Conservation (phyloP, 2,329 filamentous ascomycete species). For the Aspergillus sergii region DNA sequence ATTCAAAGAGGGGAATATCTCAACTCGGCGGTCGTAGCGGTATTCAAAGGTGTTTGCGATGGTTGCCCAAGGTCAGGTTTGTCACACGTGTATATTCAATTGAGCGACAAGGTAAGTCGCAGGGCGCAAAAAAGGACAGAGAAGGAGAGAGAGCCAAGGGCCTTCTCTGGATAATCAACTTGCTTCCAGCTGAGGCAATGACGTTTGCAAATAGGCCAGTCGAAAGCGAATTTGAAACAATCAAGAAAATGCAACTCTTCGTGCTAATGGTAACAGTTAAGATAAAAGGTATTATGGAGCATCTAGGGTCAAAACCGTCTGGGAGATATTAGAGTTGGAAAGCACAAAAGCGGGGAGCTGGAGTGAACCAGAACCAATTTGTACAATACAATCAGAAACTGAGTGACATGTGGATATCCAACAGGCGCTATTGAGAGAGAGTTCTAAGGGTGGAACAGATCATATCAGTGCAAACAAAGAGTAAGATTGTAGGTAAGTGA, state of each 20-base stretch:
- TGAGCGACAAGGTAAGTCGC: background rate
- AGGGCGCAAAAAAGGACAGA: background rate
- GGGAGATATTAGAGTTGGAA: constrained; percentile 1
- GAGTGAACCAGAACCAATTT: background rate
- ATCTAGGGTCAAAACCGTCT: background rate
- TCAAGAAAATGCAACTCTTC: background rate
- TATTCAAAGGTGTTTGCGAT: background rate
- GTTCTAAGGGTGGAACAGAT: background rate
- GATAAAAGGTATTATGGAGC: background rate
- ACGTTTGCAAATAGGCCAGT: background rate
- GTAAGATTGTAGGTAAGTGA: background rate
- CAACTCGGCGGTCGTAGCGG: background rate
- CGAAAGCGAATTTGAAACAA: background rate
- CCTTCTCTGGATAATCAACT: background rate
- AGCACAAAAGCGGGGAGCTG: constrained; percentile 6
- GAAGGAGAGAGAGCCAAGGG: background rate
- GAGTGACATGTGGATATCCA: too few relatives aligned
- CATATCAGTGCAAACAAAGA: background rate
- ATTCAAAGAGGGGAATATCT: background rate
- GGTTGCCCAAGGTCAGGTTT: background rate
- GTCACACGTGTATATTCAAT: background rate
- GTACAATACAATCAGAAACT: background rate
- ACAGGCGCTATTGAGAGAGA: background rate
- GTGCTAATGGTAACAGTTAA: background rate
- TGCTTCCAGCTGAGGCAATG: background rate